Evolutionary conservation across 116 monocot genomes (phyloP).

Genomic region (Cymodocea nodosa): DNA sequence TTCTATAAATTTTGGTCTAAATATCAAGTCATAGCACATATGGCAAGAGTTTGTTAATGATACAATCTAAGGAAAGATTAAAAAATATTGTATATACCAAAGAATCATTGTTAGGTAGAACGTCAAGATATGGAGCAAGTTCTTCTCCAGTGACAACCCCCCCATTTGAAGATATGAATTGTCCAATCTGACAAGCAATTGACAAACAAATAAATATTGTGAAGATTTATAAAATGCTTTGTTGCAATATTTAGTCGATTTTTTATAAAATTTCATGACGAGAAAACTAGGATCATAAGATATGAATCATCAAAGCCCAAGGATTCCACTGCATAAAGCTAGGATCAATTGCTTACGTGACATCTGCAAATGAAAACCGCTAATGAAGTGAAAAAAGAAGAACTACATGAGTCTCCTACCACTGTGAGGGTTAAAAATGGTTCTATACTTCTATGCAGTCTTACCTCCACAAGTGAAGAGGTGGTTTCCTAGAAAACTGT

Average conservation of each 20-base stretch:
- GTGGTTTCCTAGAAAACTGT: too few species aligned
- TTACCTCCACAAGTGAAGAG: too few species aligned
- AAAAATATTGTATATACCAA: constrained; percentile 20
- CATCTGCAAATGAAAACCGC: too few species aligned
- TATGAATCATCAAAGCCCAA: not conserved
- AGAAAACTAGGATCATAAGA: too few species aligned
- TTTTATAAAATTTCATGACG: too few species aligned
- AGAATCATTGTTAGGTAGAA: constrained; percentile 27
- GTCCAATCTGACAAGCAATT: constrained; percentile 68
- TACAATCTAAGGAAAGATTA: too few species aligned
- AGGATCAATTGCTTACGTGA: not conserved
- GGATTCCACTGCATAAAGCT: not conserved
- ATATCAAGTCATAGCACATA: not conserved
- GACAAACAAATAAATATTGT: not conserved
- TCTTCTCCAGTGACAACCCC: constrained; percentile 95
- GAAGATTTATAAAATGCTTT: too few species aligned
- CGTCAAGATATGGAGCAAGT: constrained; percentile 96
- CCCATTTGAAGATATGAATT: constrained; percentile 93
- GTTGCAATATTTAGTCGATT: too few species aligned
- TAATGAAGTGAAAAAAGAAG: too few species aligned
- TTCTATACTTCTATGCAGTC: too few species aligned
- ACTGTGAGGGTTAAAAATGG: too few species aligned
- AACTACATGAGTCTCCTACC: too few species aligned
- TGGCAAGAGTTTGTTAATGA: not conserved
- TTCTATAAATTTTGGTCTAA: not conserved